These are phyloP conservation scores for Ramaria rubella DNA, from an alignment of 768 basidiomycete species.

Conservation along the genomic window DNA sequence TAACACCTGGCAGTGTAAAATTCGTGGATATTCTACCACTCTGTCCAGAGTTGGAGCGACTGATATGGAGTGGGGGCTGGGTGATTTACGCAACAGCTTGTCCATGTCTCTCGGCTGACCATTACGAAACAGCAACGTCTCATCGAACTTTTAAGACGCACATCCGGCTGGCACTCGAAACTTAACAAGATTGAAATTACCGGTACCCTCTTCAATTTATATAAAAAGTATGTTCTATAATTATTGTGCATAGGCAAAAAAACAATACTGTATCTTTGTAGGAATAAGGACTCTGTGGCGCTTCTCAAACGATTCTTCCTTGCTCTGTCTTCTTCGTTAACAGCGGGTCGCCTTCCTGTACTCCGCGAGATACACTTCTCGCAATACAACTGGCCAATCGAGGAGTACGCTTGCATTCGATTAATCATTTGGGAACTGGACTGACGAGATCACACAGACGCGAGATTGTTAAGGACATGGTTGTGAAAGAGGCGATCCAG, in stretches of 20 bases:
- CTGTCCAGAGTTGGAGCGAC: not conserved
- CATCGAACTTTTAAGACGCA: not conserved
- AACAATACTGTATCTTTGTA: not conserved
- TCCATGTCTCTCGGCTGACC: not conserved
- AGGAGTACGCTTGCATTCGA: not conserved
- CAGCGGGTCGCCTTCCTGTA: not conserved
- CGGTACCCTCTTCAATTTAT: not conserved
- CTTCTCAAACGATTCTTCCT: not conserved
- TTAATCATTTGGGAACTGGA: not conserved
- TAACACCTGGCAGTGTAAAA: not conserved
- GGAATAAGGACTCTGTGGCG: not conserved
- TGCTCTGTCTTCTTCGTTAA: not conserved
- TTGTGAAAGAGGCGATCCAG: not conserved
- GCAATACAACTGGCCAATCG: not conserved
- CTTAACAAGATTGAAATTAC: not conserved
- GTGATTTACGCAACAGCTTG: not conserved
- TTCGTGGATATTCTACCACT: not conserved
- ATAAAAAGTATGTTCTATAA: not conserved
- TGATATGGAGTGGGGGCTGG: not conserved
- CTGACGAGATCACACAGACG: not conserved
- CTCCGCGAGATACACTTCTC: not conserved
- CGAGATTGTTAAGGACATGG: not conserved
- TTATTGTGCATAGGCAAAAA: not conserved
- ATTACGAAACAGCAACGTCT: not conserved
- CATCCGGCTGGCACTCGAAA: not conserved